Evolutionary conservation across 2,329 filamentous ascomycete genomes (phyloP).

Genomic region (Aspergillus pseudoglaucus): DNA sequence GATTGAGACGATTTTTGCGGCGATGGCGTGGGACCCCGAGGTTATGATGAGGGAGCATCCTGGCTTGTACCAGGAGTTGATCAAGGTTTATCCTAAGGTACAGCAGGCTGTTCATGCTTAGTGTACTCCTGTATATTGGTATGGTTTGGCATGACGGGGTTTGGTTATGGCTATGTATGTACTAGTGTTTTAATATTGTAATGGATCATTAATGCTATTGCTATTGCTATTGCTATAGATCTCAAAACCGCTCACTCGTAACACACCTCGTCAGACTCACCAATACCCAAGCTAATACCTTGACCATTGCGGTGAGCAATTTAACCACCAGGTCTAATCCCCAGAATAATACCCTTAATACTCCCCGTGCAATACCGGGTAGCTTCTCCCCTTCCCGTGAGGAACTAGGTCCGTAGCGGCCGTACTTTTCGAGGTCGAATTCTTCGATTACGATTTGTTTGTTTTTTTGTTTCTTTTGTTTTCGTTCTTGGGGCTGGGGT

Average conservation of each 20-base stretch:
- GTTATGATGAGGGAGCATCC: constrained; percentile 57
- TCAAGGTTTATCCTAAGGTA: constrained; percentile 75
- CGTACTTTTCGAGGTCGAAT: constrained; percentile 42
- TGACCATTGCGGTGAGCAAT: constrained; percentile 32
- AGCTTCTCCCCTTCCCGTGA: constrained; percentile 34
- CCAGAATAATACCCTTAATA: constrained; percentile 34
- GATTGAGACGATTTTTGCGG: constrained; percentile 89
- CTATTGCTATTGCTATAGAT: background rate
- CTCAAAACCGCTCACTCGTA: constrained; percentile 37
- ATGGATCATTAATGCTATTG: background rate
- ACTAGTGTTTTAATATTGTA: background rate
- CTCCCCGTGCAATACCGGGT: constrained; percentile 28
- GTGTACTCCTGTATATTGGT: constrained; percentile 1
- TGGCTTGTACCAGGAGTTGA: constrained; percentile 72
- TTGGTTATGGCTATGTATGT: no score
- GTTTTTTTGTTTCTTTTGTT: constrained; percentile 18
- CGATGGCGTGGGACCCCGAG: constrained; percentile 57
- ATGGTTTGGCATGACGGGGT: no score
- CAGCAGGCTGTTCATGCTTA: constrained; percentile 69
- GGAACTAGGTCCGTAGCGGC: constrained; percentile 31
- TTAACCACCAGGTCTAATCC: constrained; percentile 33
- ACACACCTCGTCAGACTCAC: constrained; percentile 33
- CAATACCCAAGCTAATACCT: constrained; percentile 37
- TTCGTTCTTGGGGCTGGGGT: constrained; percentile 2
- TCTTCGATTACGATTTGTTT: constrained; percentile 34